Percentiles rank a stretch among this genome's conserved stretches.
Evolutionary conservation across 208 protist genomes (phyloP).

Genomic region (Porcisia hertigi): DNA sequence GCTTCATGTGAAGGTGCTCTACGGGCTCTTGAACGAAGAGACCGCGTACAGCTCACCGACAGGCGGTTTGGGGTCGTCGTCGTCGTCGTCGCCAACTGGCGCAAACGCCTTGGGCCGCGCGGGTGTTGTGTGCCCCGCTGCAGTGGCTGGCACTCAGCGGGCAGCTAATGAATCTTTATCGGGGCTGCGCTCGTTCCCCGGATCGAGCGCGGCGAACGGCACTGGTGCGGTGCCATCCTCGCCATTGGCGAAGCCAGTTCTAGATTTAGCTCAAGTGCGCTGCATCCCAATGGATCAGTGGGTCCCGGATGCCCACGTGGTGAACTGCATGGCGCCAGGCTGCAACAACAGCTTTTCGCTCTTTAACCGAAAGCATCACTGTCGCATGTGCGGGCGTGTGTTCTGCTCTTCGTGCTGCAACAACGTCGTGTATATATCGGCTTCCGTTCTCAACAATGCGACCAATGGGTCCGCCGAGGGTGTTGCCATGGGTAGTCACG

Average conservation of each 20-base stretch:
- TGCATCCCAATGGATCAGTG: constrained; percentile 61
- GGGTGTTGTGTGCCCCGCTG: background rate
- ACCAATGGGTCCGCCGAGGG: background rate
- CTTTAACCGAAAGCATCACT: constrained; percentile 85
- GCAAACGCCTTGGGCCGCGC: background rate
- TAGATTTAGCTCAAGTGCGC: constrained; percentile 53
- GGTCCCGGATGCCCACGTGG: constrained; percentile 73
- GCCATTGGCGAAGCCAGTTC: constrained; percentile 60
- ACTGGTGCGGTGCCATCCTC: background rate
- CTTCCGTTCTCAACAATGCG: background rate
- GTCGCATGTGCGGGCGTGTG: constrained; percentile 71
- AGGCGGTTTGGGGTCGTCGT: background rate
- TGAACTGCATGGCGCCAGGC: constrained; percentile 84
- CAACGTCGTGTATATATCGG: constrained; percentile 24
- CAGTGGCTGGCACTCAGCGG: background rate
- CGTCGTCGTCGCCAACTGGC: constrained; percentile 2
- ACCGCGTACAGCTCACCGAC: background rate
- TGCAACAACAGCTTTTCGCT: constrained; percentile 77
- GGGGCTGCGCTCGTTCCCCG: background rate
- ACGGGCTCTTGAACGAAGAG: constrained; percentile 3
- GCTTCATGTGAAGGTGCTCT: constrained; percentile 21
- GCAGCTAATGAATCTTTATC: background rate
- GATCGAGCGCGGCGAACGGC: background rate
- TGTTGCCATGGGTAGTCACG: background rate
- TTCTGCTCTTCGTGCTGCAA: constrained; percentile 83